Base-by-base conservation (phyloP, 2,329 filamentous ascomycete genomes). In the Alternaria conjuncta region DNA sequence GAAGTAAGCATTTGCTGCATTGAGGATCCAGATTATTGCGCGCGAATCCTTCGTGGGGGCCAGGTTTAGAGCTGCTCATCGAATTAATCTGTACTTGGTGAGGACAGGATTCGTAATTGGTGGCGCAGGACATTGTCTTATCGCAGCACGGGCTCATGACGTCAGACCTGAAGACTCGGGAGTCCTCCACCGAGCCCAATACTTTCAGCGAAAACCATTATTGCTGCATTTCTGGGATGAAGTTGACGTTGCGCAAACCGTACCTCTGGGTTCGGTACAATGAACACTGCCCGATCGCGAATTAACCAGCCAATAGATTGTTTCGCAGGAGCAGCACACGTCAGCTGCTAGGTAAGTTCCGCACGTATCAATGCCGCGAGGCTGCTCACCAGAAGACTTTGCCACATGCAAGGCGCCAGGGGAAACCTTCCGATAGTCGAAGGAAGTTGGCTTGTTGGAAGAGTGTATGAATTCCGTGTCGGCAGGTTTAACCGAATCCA, bases 181-280 rank as follows among this genome's bases (percentile, higher is more conserved):
- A 36, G 32, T 3, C 13, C 1, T 36, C 7, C 0, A 36, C 32
- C 13, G 6, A 30, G 28, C 2, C 28, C 28, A 30, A 30, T 30
- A 30, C 28, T 30, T 30, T 12, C 11, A 12, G 11, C 26, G 26
- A 28, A 28, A 28, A 28, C 26, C 28, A 36, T 3, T n/a, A 5
- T n/a, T 41, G 4, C n/a, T 41, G 36, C 36, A 41, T 41, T 0
- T 6, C 36, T 41, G 0, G 0, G 0, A 18, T 41, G 6, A 5
- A 0, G 15, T 41, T 41, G n/a, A 41, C 36, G 36, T 41, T n/a
- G 36, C n/a, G 9, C 36, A 0, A 6, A 41, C 36, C 36, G n/a
- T 3, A 41, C 36, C 36, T 5, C 0, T 18, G 36, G 36, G 36
- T 6, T 41, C n/a, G 36, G 36, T 6, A 41, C n/a, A 18, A 18